phyloP scores from a whole-genome alignment of 106 monocot species.

The Allium cepa region DNA sequence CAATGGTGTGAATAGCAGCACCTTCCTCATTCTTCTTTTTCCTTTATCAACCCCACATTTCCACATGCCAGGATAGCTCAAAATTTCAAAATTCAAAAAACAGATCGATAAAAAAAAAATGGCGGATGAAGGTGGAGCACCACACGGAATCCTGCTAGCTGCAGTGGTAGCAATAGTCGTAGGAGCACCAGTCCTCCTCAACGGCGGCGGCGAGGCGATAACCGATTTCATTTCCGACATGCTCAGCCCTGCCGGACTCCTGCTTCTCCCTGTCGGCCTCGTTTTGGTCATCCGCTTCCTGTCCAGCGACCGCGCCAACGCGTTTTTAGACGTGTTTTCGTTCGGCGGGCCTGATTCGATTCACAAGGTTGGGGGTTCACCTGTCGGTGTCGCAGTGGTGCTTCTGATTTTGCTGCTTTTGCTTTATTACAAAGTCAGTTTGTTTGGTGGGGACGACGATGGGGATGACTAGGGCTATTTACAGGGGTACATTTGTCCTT shows the following conservation, averaged over 20 bases:
- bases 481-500: neutral
- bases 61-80: no score
- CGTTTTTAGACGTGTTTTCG: slow-evolving; percentile 43
- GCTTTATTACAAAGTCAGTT: slow-evolving; percentile 50
- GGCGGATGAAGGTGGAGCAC: slow-evolving; percentile 13
- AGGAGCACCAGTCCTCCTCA: slow-evolving; percentile 45
- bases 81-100: neutral
- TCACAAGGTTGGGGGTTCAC: slow-evolving; percentile 79
- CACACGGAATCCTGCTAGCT: slow-evolving; percentile 58
- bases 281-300: slow-evolving; percentile 70
- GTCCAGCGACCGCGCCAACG: slow-evolving; percentile 58
- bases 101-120: neutral
- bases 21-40: no score
- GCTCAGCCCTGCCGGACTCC: slow-evolving; percentile 64
- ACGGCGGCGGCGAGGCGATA: slow-evolving; percentile 44
- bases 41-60: no score
- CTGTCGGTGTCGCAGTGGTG: slow-evolving; percentile 57
- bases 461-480: slow-evolving; percentile 10
- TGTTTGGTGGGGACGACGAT: slow-evolving; percentile 63
- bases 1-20: no score
- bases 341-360: slow-evolving; percentile 62
- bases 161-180: slow-evolving; percentile 53
- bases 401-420: slow-evolving; percentile 55
- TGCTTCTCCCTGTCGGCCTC: slow-evolving; percentile 62
- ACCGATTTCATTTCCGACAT: slow-evolving; percentile 40